Evolutionary conservation across 2,329 filamentous ascomycete species (phyloP), one percentile per base, ranked within the genome.

Genomic region (Knufia fluminis): DNA sequence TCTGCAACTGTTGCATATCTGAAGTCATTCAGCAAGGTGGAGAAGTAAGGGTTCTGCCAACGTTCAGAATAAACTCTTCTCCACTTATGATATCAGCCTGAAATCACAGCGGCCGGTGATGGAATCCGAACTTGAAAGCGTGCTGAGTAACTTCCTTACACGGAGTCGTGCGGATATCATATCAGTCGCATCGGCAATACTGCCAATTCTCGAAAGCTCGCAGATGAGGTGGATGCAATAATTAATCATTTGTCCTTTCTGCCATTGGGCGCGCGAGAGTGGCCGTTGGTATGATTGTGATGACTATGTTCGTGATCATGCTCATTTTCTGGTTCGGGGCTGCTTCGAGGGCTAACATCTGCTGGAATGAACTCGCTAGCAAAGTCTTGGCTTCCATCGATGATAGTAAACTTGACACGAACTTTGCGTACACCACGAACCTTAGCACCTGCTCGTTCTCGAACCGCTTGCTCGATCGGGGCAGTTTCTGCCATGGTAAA

Each of bases 361-460:
- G 78, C 77, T 1, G 76, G 68, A 54, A 90, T 85, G 60, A 89
- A 90, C 65, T 97, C 89, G 63, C 94, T 86, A 53, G 85, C 82
- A 60, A 83, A 77, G 49, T 77, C 74, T 24, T 71, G 66, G 10
- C 71, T 66, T 23, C 75, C 73, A 16, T 85, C 82, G 57, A 79
- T 79, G 32, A 84, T 78, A 24, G 92, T 79, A 63, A 97, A 97
- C 36, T 89, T 82, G 46, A 97, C 77, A 54, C 85, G 83, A 28
- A 98, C 78, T 55, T 85, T 80, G 65, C 88, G 83, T 33, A 92
- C 87, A 1, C 92, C 91, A 52, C 86, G 80, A 12, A 96, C 86
- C 58, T 84, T 86, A 53, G 75, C 71, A 23, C 86, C 88, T 22
- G 96, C 77, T 50, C 76, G 76, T 39, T 81, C 76, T 52, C 92